Base-by-base conservation (phyloP, 106 monocot genomes). In the Apostasia shenzhenica region DNA sequence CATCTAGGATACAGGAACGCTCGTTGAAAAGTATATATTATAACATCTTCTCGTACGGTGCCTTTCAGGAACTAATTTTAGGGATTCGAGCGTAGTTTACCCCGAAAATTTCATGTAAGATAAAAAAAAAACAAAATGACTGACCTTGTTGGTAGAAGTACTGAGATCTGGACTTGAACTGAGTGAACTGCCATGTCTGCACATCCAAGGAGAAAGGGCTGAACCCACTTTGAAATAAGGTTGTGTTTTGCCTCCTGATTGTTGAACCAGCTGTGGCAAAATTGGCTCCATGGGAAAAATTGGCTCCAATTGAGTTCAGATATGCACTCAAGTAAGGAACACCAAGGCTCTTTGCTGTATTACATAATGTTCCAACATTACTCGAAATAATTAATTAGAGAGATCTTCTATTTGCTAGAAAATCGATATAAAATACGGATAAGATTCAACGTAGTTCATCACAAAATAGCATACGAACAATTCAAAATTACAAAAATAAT, bases 141-240 rank as follows among this genome's bases (percentile, higher is more conserved):
- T 44, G 56, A 57, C 70, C 70, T 70, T 56, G 43, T 13, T 12
- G n/a, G 26, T 14, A 57, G 45, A 56, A 45, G n/a, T 2, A 56
- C 46, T 70, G 70, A 41, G 74, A 66, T 48, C 74, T 65, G 48
- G 42, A 38, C 45, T 66, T 55, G 56, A 74, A 74, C 46, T 74
- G 74, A 42, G 55, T 38, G 26, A 74, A 66, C 56, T 74, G 66
- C 66, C 57, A 56, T 5, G 57, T 42, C 48, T 74, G 74, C 39
- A 74, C 74, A 11, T 74, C 74, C 66, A 74, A 74, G 43, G 74
- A 74, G 74, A 74, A 74, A 66, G 74, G 74, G 39, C 74, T 74
- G 41, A 14, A 66, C 2, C 66, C 66, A 37, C 56, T 39, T 66
- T 74, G 74, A 57, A 62, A 66, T 1, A 74, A 4, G 6, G 66